Percentiles rank a stretch among this genome's conserved stretches.
phyloP scores from a whole-genome alignment of 2,329 filamentous ascomycete species.

The Dactylonectria macrodidyma region DNA sequence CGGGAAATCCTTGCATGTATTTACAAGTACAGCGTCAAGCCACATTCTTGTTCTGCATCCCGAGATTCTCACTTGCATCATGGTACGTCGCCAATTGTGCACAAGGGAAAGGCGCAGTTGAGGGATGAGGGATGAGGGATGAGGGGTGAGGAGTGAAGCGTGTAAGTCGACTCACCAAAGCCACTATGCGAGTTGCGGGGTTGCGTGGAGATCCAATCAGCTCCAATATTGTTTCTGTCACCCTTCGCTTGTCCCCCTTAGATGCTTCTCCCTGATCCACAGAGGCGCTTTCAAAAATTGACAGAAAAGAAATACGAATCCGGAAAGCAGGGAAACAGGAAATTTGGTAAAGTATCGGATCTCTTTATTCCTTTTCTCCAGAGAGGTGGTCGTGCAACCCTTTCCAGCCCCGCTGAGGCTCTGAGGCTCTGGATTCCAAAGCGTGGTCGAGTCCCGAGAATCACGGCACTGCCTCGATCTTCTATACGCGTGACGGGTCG shows the following conservation, averaged over 20 bases:
- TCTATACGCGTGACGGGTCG: conserved; percentile 40
- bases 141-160: not conserved
- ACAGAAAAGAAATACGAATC: conserved; percentile 34
- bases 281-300: conserved; percentile 36
- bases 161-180: conserved; percentile 34
- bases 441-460: conserved; percentile 34
- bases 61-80: not conserved
- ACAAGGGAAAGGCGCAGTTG: not conserved
- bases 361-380: conserved; percentile 44
- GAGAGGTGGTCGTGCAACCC: conserved; percentile 32
- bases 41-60: not conserved
- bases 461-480: conserved; percentile 42
- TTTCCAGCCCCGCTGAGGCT: conserved; percentile 44
- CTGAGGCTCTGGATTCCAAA: conserved; percentile 49
- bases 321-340: conserved; percentile 35
- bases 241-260: conserved; percentile 16
- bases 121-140: not conserved
- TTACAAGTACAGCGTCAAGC: not conserved
- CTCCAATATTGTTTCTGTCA: conserved; percentile 2
- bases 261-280: conserved; percentile 18
- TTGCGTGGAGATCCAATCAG: conserved; percentile 2
- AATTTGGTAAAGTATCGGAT: conserved; percentile 40
- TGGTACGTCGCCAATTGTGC: too few species aligned
- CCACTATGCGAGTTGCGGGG: conserved; percentile 18
- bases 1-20: not conserved